phyloP scores from a whole-genome alignment of 306 rosid genomes.

The Astragalus membranaceus region DNA sequence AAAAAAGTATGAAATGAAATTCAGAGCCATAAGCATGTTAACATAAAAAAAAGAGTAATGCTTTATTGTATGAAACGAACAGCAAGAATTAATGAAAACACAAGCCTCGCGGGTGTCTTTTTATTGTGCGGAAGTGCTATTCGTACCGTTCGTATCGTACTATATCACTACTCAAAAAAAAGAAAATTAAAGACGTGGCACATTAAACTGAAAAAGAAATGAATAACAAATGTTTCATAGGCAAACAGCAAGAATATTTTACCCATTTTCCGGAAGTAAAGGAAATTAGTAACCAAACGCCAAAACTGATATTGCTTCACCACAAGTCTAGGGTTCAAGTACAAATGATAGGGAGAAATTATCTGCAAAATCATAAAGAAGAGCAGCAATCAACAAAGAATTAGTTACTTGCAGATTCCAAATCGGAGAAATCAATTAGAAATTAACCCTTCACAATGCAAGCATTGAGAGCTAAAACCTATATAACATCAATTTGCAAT shows the following conservation, averaged over 20 bases:
- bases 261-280: constrained; percentile 95
- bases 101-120: no score
- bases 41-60: not conserved
- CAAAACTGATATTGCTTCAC: constrained; percentile 84
- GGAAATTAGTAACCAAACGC: constrained; percentile 89
- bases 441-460: not conserved
- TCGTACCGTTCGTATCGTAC: no score
- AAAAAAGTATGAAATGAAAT: not conserved
- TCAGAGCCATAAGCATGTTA: not conserved
- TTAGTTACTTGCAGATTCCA: not conserved
- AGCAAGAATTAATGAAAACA: no score
- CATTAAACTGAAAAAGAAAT: not conserved
- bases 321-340: constrained; percentile 80
- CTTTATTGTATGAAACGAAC: no score
- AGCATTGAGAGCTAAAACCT: not conserved
- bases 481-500: not conserved
- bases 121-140: no score
- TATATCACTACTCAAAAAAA: no score
- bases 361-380: constrained; percentile 48
- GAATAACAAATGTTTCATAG: not conserved
- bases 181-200: not conserved
- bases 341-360: constrained; percentile 80
- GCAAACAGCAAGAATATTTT: not conserved
- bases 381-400: not conserved
- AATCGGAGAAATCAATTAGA: constrained; percentile 1